Evolutionary conservation across 2,329 filamentous ascomycete species (phyloP), one percentile per base, ranked within the genome.

Genomic region (Exophiala dermatitidis): DNA sequence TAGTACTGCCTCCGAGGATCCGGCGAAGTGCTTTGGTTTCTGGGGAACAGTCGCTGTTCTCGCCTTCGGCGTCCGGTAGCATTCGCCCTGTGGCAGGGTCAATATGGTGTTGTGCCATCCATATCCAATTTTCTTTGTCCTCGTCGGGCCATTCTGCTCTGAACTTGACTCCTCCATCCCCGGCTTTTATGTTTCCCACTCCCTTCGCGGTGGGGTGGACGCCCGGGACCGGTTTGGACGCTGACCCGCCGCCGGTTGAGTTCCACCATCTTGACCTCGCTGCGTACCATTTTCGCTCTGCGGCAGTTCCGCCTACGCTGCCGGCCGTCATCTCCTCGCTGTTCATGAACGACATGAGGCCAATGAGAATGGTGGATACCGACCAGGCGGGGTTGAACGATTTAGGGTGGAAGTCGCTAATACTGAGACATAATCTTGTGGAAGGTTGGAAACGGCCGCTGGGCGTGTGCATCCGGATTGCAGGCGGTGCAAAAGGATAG

Each of bases 301-400:
- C 75, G 46, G 88, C 81, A 0, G 82, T 85, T 12, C 84, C 88
- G 4, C 85, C 84, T 31, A 98, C 82, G 31, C 85, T 90, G 1
- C 93, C 93, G 0, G 93, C 97, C 0, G 93, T 98, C 86, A 97
- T 96, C 74, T 98, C 93, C 67, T 98, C 91, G 61, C 88, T 89
- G 2, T 91, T 97, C 93, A 98, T 98, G 72, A 98, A 98, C 37
- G 87, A 94, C 58, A 97, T 76, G 30, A 98, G 80, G 6, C 93
- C 93, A 51, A 95, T 94, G 10, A 98, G 76, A 60, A 98, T 98
- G 0, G 93, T 98, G 50, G 86, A 91, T 5, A 98, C 93, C 67
- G 95, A 91, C 93, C 93, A 98, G 1, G 93, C 90, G 1, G 93
- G 93, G 69, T 98, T 98, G 77, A 97, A 98, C 30, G 86, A 91